These are phyloP conservation scores for Carpinus fangiana DNA, from an alignment of 306 rosid species.

Conservation along the genomic window DNA sequence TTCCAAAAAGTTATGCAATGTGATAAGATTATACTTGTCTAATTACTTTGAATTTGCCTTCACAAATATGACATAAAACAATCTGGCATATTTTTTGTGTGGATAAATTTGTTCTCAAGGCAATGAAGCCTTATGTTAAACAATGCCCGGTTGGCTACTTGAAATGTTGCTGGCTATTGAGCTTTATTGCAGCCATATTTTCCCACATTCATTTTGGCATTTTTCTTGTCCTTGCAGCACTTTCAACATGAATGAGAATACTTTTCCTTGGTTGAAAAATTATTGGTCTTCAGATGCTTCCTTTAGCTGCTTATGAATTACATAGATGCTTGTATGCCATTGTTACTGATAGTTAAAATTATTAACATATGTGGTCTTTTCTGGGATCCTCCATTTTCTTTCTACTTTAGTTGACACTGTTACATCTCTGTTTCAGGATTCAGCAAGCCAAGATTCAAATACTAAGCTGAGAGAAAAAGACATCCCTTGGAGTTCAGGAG, in stretches of 20 bases:
- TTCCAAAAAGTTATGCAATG: background rate
- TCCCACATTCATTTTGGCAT: background rate
- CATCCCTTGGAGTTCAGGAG: conserved; percentile 38
- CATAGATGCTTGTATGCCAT: background rate
- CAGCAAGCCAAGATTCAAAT: conserved; percentile 44
- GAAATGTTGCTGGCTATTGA: background rate
- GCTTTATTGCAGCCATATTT: background rate
- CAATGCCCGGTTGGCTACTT: background rate
- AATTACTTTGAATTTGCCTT: background rate
- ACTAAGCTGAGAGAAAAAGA: conserved; percentile 39
- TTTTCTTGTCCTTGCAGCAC: background rate
- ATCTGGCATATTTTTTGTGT: no score
- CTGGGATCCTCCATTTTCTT: background rate
- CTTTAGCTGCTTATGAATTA: background rate
- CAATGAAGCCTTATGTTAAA: background rate
- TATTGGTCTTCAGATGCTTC: background rate
- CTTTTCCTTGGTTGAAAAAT: background rate
- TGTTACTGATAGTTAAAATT: background rate
- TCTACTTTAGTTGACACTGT: background rate
- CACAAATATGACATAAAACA: background rate
- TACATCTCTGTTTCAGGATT: conserved; percentile 54
- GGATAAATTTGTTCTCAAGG: background rate
- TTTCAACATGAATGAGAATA: background rate
- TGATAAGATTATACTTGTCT: background rate
- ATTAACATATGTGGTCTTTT: background rate